Base-by-base conservation (phyloP, 2,329 filamentous ascomycete genomes). In the Ophiostoma tasmaniense region DNA sequence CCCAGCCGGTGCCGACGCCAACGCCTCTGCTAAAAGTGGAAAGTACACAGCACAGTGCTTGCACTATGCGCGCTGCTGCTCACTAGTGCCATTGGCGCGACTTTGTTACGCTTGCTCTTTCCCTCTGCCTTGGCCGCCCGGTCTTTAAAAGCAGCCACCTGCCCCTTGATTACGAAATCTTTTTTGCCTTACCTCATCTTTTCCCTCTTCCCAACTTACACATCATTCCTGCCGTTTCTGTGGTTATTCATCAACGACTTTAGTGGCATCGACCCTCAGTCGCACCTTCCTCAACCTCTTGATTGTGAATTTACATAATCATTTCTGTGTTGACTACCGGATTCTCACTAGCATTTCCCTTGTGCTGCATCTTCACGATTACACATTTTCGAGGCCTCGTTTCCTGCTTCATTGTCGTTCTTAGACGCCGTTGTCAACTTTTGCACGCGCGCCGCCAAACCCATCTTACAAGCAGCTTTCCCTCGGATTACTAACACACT, bases 111-210 rank as follows among this genome's bases (percentile, higher is more conserved):
- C 25, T 55, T 5, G 35, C 39, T 64, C 55, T 61, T 61, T 61
- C 55, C 55, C 28, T 55, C 33, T 64, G 52, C 66, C 68, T 68
- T 67, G 62, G 33, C 66, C 66, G 37, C 35, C 37, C 22, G 67
- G 66, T 30, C 68, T 72, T 71, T 72, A 73, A 73, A 72, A 72
- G 66, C 66, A 67, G 30, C n/a, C 45, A 39, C 64, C 66, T 39
- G 25, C 64, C 66, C 67, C 65, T 66, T 71, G 71, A 71, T 73
- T 73, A 73, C 70, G 71, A 73, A 73, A 73, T 71, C 72, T 64
- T 61, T 25, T 33, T 50, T 66, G 25, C 68, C 71, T 73, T 72
- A 72, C 72, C 70, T 72, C 71, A 73, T 73, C 68, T 69, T 73
- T 35, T 37, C 64, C 68, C 66, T 42, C 64, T 68, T 65, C 42